phyloP scores from a whole-genome alignment of 164 flowering plant species.

The Warburgia ugandensis region DNA sequence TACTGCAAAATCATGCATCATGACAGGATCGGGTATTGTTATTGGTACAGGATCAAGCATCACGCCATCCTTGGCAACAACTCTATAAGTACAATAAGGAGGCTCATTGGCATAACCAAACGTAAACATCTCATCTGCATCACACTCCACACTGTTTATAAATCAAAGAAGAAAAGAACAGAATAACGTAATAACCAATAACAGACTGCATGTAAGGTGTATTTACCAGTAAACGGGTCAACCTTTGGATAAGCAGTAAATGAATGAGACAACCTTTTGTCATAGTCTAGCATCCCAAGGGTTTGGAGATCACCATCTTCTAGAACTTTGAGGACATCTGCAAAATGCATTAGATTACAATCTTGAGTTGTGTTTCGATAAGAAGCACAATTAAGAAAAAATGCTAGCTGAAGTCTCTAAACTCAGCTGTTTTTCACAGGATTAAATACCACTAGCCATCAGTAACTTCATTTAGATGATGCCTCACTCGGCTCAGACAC shows the following conservation, averaged over 20 bases:
- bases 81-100: slow-evolving; percentile 89
- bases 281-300: slow-evolving; percentile 90
- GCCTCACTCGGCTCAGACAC: too few relatives aligned
- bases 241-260: slow-evolving; percentile 99
- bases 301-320: slow-evolving; percentile 98
- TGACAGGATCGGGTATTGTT: slow-evolving; percentile 72
- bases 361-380: too few relatives aligned
- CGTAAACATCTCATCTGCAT: slow-evolving; percentile 96
- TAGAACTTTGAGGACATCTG: slow-evolving; percentile 82
- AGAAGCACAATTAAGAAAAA: too few relatives aligned
- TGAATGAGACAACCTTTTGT: slow-evolving; percentile 78
- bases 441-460: background rate
- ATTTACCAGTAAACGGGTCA: slow-evolving; percentile 83
- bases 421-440: background rate
- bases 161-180: slow-evolving; percentile 3
- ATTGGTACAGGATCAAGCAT: slow-evolving; percentile 98
- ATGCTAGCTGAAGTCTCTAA: too few relatives aligned
- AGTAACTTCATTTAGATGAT: background rate
- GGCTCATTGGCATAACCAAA: slow-evolving; percentile 80
- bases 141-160: background rate
- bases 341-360: background rate
- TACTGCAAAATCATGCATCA: slow-evolving; percentile 99
- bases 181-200: background rate
- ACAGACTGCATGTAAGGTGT: background rate
- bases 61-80: slow-evolving; percentile 78